phyloP scores from a whole-genome alignment of 1,139 yeast genomes.

The Wickerhamomyces sp. region DNA sequence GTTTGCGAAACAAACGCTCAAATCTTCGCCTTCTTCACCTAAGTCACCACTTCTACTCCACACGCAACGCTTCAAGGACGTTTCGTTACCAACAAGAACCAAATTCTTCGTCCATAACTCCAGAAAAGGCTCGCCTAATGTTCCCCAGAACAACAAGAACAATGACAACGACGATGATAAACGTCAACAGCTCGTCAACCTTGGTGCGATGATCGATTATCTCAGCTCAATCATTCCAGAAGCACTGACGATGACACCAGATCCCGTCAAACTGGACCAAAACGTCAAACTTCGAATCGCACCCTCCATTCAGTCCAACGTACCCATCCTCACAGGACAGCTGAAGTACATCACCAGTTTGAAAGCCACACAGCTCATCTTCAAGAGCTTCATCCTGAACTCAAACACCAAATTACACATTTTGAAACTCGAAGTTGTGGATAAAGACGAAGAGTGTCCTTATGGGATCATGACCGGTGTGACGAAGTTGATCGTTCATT shows the following conservation, averaged over 20 bases:
- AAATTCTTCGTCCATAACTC: too few relatives aligned
- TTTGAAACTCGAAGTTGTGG: constrained; percentile 32
- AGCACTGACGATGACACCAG: constrained; percentile 48
- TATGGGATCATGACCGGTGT: constrained; percentile 29
- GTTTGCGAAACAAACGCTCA: too few relatives aligned
- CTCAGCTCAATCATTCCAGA: constrained; percentile 53
- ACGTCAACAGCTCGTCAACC: constrained; percentile 46
- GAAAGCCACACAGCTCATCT: constrained; percentile 46
- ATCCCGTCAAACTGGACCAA: constrained; percentile 37
- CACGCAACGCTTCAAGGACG: too few relatives aligned
- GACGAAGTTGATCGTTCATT: constrained; percentile 52
- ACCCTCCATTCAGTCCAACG: constrained; percentile 55
- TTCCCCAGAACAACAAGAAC: too few relatives aligned
- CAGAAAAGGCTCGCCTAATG: too few relatives aligned
- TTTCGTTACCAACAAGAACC: too few relatives aligned
- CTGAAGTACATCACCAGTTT: constrained; percentile 47
- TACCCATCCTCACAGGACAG: constrained; percentile 60
- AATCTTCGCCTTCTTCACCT: too few relatives aligned
- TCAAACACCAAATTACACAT: constrained; percentile 43
- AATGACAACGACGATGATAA: too few relatives aligned
- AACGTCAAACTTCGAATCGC: constrained; percentile 55
- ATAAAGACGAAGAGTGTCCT: constrained; percentile 10
- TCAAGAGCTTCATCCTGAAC: constrained; percentile 49
- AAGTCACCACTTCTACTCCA: too few relatives aligned
- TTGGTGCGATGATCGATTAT: constrained; percentile 53